phyloP scores from a whole-genome alignment of 768 basidiomycete genomes.

The Lepiota venenata region DNA sequence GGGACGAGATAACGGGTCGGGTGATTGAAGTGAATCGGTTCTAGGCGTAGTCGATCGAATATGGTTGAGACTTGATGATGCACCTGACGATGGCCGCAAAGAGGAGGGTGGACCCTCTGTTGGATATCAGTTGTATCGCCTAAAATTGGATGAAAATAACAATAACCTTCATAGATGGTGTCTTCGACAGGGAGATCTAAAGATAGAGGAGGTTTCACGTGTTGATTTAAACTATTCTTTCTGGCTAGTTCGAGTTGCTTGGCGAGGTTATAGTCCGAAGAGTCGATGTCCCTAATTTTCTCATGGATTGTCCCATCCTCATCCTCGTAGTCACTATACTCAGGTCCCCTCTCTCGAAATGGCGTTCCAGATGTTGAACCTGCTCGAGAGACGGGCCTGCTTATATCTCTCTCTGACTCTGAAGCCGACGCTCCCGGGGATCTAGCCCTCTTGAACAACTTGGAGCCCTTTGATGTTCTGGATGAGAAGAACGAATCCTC shows the following conservation, averaged over 20 bases:
- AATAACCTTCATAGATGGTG: slow-evolving; percentile 77
- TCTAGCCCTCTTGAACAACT: slow-evolving; percentile 37
- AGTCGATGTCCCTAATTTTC: slow-evolving; percentile 43
- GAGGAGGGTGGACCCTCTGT: slow-evolving; percentile 60
- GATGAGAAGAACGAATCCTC: slow-evolving; percentile 52
- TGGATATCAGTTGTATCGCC: slow-evolving; percentile 10
- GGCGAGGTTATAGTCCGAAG: slow-evolving; percentile 74
- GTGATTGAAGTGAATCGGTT: slow-evolving; percentile 36
- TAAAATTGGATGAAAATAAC: slow-evolving; percentile 10
- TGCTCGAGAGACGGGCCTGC: slow-evolving; percentile 29
- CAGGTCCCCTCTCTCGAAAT: slow-evolving; percentile 37
- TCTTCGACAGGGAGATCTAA: slow-evolving; percentile 51
- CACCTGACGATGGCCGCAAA: slow-evolving; percentile 52
- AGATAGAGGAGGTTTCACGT: slow-evolving; percentile 39
- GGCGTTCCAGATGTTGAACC: slow-evolving; percentile 37
- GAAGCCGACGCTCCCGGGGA: slow-evolving; percentile 40
- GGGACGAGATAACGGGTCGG: slow-evolving; percentile 31
- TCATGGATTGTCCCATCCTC: slow-evolving; percentile 36
- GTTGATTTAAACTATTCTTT: slow-evolving; percentile 79
- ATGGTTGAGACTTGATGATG: slow-evolving; percentile 40
- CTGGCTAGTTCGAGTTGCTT: slow-evolving; percentile 79
- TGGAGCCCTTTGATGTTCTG: slow-evolving; percentile 41
- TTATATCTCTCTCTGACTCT: slow-evolving; percentile 46
- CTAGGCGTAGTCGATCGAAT: slow-evolving; percentile 46
- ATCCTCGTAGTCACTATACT: slow-evolving; percentile 46